Evolutionary conservation across 805 yeast species (phyloP), one percentile per base, ranked within the genome.

Genomic region (Cyberlindnera japonica): DNA sequence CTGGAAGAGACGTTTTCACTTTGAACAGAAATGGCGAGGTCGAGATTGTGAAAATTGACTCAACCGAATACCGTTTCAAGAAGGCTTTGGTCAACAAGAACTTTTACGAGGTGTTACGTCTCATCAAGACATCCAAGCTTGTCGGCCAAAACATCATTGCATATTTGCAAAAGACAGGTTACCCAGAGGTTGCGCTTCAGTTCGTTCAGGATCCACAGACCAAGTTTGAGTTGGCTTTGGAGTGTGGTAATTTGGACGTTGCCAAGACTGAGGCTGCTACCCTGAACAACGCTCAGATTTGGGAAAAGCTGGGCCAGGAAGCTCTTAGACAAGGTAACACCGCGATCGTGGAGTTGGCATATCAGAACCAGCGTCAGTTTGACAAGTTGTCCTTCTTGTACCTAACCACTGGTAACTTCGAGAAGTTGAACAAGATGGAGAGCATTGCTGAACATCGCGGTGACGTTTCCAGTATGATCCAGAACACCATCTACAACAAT

Each of bases 121-220:
- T 93, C 51, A 93, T 93, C 63, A 81, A 79, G 58, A 79, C 75
- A 43, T 90, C 98, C 17, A 89, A 86, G 57, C 74, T 93, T 58
- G 99, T 93, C 38, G 99, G 99, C 49, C 97, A 95, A 69, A 88
- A 90, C 62, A 93, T 93, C 59, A 90, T 93, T 61, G 93, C 95
- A 4, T 93, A 91, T 62, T 74, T 93, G 57, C 95, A 93, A 63
- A 83, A 90, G 69, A 79, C 87, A 59, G 99, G 99, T 2, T 91
- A 83, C 61, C 98, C 99, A 20, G 99, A 93, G 65, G 81, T 93
- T 63, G 99, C 99, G 3, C 73, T 93, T 47, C 97, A 91, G 64
- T 95, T 93, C 59, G 99, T 93, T 39, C 84, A 89, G 65, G 99
- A 93, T 61, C 83, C 98, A 6, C 96, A 90, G 62, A 87, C 97